Percentiles rank a stretch among this genome's conserved stretches.
Conservation (phyloP, 2,329 filamentous ascomycete genomes). For the Lecanicillium sp. region DNA sequence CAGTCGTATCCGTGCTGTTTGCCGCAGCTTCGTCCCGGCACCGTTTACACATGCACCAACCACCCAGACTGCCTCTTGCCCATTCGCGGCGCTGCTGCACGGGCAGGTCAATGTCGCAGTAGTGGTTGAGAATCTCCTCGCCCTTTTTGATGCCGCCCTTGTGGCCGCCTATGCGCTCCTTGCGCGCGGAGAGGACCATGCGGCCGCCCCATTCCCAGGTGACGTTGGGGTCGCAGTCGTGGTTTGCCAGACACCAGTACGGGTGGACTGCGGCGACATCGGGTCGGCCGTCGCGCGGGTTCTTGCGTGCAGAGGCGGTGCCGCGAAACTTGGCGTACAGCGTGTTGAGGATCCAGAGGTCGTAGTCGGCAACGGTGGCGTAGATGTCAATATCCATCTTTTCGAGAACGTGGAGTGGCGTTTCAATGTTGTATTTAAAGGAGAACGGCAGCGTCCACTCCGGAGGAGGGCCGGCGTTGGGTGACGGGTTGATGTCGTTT, state of each 20-base stretch:
- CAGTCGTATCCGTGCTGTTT: neutral
- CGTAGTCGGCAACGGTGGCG: constrained; percentile 47
- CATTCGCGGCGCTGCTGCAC: constrained; percentile 81
- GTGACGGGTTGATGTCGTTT: constrained; percentile 47
- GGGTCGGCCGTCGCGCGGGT: constrained; percentile 67
- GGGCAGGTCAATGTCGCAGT: constrained; percentile 75
- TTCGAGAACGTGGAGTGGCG: constrained; percentile 69
- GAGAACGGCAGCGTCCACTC: constrained; percentile 69
- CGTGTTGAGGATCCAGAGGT: constrained; percentile 83
- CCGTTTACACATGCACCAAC: constrained; percentile 77
- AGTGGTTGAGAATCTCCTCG: constrained; percentile 87
- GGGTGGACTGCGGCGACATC: constrained; percentile 92
- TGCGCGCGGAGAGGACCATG: constrained; percentile 62
- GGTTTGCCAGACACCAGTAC: constrained; percentile 93
- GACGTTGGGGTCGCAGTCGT: constrained; percentile 92
- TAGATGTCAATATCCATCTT: constrained; percentile 81
- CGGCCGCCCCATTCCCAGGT: constrained; percentile 85
- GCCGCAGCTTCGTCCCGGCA: constrained; percentile 63
- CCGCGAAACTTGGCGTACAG: constrained; percentile 89
- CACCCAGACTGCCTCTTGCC: constrained; percentile 80
- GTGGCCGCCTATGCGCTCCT: constrained; percentile 43
- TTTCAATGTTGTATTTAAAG: constrained; percentile 67
- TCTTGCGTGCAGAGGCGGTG: constrained; percentile 81
- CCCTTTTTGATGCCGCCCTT: constrained; percentile 62
- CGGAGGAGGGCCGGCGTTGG: constrained; percentile 48